These are phyloP conservation scores for Coemansia guatemalensis DNA, from an alignment of 192 early-diverging fungal genomes.

Conservation along the genomic window DNA sequence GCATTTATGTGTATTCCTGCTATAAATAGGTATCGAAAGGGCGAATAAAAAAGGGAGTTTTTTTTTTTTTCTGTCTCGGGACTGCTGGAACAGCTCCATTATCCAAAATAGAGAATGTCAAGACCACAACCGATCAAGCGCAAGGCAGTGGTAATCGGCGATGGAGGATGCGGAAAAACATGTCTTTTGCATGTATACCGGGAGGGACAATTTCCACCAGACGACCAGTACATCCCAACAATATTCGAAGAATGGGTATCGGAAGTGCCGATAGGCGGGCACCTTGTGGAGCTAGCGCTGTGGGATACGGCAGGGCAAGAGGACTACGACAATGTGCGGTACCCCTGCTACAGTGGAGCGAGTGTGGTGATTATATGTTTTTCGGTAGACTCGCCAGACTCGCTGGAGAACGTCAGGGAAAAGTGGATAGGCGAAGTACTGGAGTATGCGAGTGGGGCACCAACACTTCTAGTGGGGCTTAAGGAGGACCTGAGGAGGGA, in stretches of 20 bases:
- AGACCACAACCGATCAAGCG: conserved; percentile 23
- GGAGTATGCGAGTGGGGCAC: conserved; percentile 36
- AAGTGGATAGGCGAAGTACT: conserved; percentile 48
- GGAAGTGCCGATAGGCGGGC: conserved; percentile 85
- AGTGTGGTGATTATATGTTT: conserved; percentile 94
- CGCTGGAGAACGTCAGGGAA: conserved; percentile 73
- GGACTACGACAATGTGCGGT: conserved; percentile 93
- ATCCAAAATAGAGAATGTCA: background rate
- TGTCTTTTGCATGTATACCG: conserved; percentile 85
- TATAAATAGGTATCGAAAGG: background rate
- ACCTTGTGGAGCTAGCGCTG: conserved; percentile 82
- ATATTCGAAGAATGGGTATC: conserved; percentile 95
- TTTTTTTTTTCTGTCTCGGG: background rate
- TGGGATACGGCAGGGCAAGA: conserved; percentile 99
- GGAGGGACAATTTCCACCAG: conserved; percentile 75
- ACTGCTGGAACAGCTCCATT: conserved; percentile 3
- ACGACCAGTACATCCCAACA: conserved; percentile 76
- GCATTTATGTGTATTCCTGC: no score
- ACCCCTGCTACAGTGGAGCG: conserved; percentile 88
- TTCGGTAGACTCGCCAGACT: conserved; percentile 82
- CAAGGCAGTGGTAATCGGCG: conserved; percentile 89
- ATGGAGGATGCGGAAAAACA: conserved; percentile 91
- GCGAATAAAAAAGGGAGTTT: background rate
- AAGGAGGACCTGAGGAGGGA: conserved; percentile 55
- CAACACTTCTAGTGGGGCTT: conserved; percentile 39